phyloP scores from a whole-genome alignment of 768 basidiomycete genomes.

The Calvatia gigantea region DNA sequence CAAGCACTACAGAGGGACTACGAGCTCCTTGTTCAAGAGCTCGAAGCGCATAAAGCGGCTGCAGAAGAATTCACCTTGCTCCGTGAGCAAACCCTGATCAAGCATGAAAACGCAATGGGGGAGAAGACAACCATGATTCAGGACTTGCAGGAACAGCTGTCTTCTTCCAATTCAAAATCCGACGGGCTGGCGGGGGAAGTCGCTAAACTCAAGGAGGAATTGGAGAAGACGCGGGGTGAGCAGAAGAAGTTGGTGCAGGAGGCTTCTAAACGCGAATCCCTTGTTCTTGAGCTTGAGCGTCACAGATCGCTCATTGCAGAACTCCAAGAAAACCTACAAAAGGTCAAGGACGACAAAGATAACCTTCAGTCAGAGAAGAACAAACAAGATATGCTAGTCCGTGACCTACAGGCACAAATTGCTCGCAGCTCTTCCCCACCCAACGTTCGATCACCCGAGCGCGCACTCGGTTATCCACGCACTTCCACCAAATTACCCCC shows the following conservation, averaged over 20 bases:
- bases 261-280: conserved; percentile 70
- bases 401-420: conserved; percentile 76
- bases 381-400: conserved; percentile 63
- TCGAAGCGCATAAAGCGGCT: conserved; percentile 56
- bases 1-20: conserved; percentile 45
- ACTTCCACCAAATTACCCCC: conserved; percentile 76
- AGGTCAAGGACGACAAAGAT: conserved; percentile 81
- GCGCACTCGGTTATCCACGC: conserved; percentile 52
- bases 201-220: conserved; percentile 51
- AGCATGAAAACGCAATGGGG: conserved; percentile 43
- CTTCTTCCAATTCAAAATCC: conserved; percentile 39
- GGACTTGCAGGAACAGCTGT: conserved; percentile 48
- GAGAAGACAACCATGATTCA: conserved; percentile 48
- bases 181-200: conserved; percentile 43
- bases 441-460: conserved; percentile 50
- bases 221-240: conserved; percentile 54
- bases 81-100: conserved; percentile 37
- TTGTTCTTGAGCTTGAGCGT: conserved; percentile 71
- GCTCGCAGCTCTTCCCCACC: conserved; percentile 59
- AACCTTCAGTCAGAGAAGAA: conserved; percentile 67
- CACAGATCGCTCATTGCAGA: conserved; percentile 76
- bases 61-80: conserved; percentile 46
- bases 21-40: conserved; percentile 49
- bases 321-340: conserved; percentile 73
- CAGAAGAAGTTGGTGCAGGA: conserved; percentile 66